Evolutionary conservation across 169 alveolate genomes (phyloP), one percentile per base, ranked within the genome.

Genomic region (Eimeria acervulina): DNA sequence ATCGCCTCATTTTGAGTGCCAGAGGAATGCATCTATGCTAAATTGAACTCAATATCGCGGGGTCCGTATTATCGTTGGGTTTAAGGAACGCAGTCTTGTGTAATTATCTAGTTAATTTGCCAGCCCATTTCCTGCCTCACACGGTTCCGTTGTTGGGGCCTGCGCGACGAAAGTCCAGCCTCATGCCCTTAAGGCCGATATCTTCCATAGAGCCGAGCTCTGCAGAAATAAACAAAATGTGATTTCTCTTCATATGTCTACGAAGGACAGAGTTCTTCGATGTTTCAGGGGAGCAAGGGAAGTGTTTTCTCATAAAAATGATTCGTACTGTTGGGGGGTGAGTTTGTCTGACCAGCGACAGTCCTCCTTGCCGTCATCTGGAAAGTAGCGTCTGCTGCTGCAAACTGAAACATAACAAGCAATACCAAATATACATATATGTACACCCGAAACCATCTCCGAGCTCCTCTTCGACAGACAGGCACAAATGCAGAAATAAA

Each of bases 161-260:
- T 47, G 51, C 91, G 15, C 93, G 74, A 42, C 93, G 93, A 23
- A 84, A 84, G 40, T 84, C 93, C 13, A 84, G 93, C 78, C 93
- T 51, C 47, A 84, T 13, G 93, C 93, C 78, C n/a, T 84, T 84
- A 10, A 84, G 78, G 80, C 80, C 61, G 33, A 42, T 68, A 68
- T 84, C 93, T 8, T 84, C 93, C 59, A 84, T 28, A 33, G 80
- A 42, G 3, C 93, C 55, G 31, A 84, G 74, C 80, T 84, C 93
- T 84, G 90, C 28, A 47, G 70, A 42, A 40, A 78, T 42, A 42
- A 42, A 28, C 68, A 44, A 38, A 21, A 19, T 47, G 6, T 1
- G 1, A 33, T 13, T 63, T 68, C 47, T 33, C 7, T 63, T 6
- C 0, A 7, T 15, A 2, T 68, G 47, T 13, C 13, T 68, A 17